Evolutionary conservation across 2,329 filamentous ascomycete species (phyloP).

Genomic region (Phyllosticta capitalensis): DNA sequence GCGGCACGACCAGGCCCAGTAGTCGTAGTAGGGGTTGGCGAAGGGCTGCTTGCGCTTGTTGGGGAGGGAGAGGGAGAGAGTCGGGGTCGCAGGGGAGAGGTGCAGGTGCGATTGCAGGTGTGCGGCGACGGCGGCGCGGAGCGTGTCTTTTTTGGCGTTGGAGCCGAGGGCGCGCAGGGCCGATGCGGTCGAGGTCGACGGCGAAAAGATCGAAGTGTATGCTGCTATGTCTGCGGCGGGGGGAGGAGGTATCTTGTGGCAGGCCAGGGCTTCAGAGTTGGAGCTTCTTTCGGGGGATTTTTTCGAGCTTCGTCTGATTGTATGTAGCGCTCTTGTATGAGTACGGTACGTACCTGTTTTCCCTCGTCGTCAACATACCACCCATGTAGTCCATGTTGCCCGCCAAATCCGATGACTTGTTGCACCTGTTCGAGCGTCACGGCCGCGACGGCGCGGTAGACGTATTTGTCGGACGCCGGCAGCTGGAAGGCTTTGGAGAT

Average conservation of each 20-base stretch:
- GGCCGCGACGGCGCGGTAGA: slow-evolving; percentile 42
- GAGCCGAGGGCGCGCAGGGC: slow-evolving; percentile 53
- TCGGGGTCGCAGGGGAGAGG: slow-evolving; percentile 32
- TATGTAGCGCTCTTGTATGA: too few relatives aligned
- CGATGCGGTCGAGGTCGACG: slow-evolving; percentile 49
- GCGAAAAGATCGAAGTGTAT: slow-evolving; percentile 58
- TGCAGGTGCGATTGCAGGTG: slow-evolving; percentile 44
- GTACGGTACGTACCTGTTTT: slow-evolving; percentile 15
- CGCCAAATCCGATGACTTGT: slow-evolving; percentile 38
- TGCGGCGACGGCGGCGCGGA: slow-evolving; percentile 47
- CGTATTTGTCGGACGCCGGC: slow-evolving; percentile 36
- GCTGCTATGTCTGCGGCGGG: slow-evolving; percentile 51
- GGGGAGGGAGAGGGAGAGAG: slow-evolving; percentile 22
- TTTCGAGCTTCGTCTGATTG: too few relatives aligned
- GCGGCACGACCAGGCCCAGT: slow-evolving; percentile 57
- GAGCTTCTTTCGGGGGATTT: slow-evolving; percentile 10
- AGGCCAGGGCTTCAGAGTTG: too few relatives aligned
- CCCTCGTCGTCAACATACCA: slow-evolving; percentile 41
- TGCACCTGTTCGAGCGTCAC: slow-evolving; percentile 43
- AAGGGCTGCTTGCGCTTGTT: slow-evolving; percentile 29
- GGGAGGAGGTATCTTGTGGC: slow-evolving; percentile 32
- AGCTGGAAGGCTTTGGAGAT: slow-evolving; percentile 41
- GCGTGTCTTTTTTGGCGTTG: slow-evolving; percentile 56
- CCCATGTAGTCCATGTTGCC: slow-evolving; percentile 37
- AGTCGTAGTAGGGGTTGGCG: slow-evolving; percentile 57